phyloP scores from a whole-genome alignment of 331 rosid species.

The Cucumis variabilis region DNA sequence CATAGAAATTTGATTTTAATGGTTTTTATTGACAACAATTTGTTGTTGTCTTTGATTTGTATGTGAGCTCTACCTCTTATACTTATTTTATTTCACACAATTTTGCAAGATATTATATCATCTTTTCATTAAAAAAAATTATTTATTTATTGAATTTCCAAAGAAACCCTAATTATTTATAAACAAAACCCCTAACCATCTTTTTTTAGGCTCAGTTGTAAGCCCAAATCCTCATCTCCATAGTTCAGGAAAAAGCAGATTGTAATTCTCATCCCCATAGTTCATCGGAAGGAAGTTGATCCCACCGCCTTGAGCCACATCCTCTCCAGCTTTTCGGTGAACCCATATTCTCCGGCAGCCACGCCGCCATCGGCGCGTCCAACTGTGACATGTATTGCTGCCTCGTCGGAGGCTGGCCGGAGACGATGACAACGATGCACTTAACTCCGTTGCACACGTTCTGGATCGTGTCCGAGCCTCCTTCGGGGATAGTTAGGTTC shows the following conservation, averaged over 20 bases:
- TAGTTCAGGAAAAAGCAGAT: conserved; percentile 33
- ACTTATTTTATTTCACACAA: too few relatives aligned
- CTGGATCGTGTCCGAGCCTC: conserved; percentile 18
- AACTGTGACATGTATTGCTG: neutral
- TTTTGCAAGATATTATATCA: too few relatives aligned
- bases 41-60: too few relatives aligned
- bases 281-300: conserved; percentile 38
- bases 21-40: too few relatives aligned
- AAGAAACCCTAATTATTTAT: neutral
- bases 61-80: too few relatives aligned
- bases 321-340: conserved; percentile 30
- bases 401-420: conserved; percentile 21
- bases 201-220: neutral
- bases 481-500: conserved; percentile 29
- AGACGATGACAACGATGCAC: conserved; percentile 35
- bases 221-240: conserved; percentile 39
- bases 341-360: conserved; percentile 35
- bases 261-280: conserved; percentile 27
- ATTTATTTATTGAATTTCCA: neutral
- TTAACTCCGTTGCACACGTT: conserved; percentile 29
- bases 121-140: too few relatives aligned
- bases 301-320: conserved; percentile 35
- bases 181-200: neutral
- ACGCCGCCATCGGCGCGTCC: conserved; percentile 34
- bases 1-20: too few relatives aligned